phyloP scores from a whole-genome alignment of 2,329 filamentous ascomycete species.

The Juglanconis oblonga region DNA sequence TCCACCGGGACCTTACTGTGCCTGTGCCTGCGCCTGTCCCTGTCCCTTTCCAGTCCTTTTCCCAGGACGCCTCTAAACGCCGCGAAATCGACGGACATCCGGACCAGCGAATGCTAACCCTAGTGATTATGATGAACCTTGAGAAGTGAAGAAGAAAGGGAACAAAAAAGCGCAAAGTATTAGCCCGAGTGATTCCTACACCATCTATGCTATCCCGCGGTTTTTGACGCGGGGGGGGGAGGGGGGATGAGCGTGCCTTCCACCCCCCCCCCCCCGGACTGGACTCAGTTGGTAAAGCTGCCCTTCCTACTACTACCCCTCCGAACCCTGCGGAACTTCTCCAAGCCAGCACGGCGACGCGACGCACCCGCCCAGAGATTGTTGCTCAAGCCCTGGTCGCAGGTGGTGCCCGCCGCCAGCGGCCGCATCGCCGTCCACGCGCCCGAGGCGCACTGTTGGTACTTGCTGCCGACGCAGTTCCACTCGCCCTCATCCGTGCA shows the following conservation, averaged over 20 bases:
- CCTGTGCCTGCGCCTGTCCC: not conserved
- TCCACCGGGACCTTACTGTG: not conserved
- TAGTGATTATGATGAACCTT: not conserved
- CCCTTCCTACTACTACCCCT: not conserved
- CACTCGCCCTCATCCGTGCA: constrained; percentile 31
- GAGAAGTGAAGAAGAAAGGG: not conserved
- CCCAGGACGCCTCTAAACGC: not conserved
- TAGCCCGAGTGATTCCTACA: no score
- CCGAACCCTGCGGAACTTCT: constrained; percentile 2
- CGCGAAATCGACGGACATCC: not conserved
- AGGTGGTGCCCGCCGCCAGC: constrained; percentile 29
- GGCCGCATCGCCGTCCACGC: constrained; percentile 27
- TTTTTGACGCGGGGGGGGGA: not conserved
- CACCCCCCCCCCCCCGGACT: not conserved
- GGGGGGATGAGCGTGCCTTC: not conserved
- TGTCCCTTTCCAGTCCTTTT: not conserved
- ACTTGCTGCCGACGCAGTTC: constrained; percentile 32
- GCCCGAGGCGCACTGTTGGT: constrained; percentile 33
- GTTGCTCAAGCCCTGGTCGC: constrained; percentile 23
- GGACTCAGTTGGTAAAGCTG: not conserved
- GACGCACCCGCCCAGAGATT: constrained; percentile 5
- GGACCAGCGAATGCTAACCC: not conserved
- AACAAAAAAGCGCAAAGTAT: not conserved
- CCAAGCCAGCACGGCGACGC: not conserved
- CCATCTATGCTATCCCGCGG: not conserved